phyloP scores from a whole-genome alignment of 805 yeast species.

The Lachancea kluyveri region DNA sequence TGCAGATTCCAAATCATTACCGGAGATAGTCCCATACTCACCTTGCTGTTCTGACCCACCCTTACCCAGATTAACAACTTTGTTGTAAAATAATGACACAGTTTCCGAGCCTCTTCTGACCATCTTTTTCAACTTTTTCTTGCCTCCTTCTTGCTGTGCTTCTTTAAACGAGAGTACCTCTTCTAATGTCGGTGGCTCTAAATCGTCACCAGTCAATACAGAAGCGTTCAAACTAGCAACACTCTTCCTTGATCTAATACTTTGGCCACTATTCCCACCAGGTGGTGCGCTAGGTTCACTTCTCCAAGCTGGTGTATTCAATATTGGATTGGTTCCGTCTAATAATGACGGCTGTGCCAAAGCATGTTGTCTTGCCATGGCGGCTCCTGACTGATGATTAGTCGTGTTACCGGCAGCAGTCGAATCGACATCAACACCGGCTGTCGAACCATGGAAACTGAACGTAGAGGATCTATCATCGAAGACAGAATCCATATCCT shows the following conservation, averaged over 20 bases:
- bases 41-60: slow-evolving; percentile 5
- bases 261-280: slow-evolving; percentile 10
- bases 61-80: slow-evolving; percentile 12
- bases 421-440: slow-evolving; percentile 8
- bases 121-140: slow-evolving; percentile 20
- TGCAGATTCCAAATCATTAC: slow-evolving; percentile 1
- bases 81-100: slow-evolving; percentile 29
- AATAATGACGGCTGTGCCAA: slow-evolving; percentile 11
- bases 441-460: slow-evolving; percentile 25
- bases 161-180: slow-evolving; percentile 32
- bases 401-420: slow-evolving; percentile 2
- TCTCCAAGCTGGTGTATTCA: too few relatives aligned
- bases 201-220: slow-evolving; percentile 16
- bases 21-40: slow-evolving; percentile 15
- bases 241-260: slow-evolving; percentile 11
- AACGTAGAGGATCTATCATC: slow-evolving; percentile 51
- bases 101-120: slow-evolving; percentile 36
- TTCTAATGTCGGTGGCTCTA: slow-evolving; percentile 35
- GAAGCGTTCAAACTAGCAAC: slow-evolving; percentile 10
- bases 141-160: slow-evolving; percentile 24
- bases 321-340: slow-evolving; percentile 25
- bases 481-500: slow-evolving; percentile 87
- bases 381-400: slow-evolving; percentile 33
- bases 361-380: slow-evolving; percentile 37
- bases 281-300: slow-evolving; percentile 3